Evolutionary conservation across 1,284 basidiomycete genomes (phyloP), one percentile per base, ranked within the genome.

Genomic region (Cutaneotrichosporon cutaneum): DNA sequence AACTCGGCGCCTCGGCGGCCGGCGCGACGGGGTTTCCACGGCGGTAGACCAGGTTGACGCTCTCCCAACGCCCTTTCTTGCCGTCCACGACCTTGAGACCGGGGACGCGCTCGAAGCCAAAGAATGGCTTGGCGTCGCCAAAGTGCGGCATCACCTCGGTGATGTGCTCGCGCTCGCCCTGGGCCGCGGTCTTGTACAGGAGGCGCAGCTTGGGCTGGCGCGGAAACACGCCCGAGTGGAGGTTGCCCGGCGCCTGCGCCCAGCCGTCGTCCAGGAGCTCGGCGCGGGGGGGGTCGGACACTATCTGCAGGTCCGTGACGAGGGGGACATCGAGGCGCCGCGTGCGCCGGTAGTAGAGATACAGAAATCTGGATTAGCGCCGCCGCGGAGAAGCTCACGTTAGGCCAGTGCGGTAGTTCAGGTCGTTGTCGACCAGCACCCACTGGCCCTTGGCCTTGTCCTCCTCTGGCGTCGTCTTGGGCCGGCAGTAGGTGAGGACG

Each of bases 71-170:
- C 16, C 64, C 73, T 54, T 42, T 62, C 27, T 76, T 69, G 7
- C 71, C 70, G 11, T 73, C 72, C 18, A 85, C 81, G 7, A 87
- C 83, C 2, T 85, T 78, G 0, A 69, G 70, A 26, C 86, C 86
- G 32, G 84, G 77, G 2, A 92, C 71, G 68, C 84, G 87, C 68
- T 90, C 84, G 72, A 93, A 95, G 0, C 92, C 92, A 68, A 87
- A 92, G 85, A 90, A 92, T 0, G 90, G 86, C 7, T 84, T 81
- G 58, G 88, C 86, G 54, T 89, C 86, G 4, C 93, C 93, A 71
- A 87, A 94, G 0, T 90, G 77, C 2, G 94, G 82, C 73, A 94
- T 92, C n/a, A 95, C 67, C 76, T 96, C 92, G 0, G 92, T 95
- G 68, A 96, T 86, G 47, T 48, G 21, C 91, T 79, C n/a, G 3